A percentile compares a stretch with the other conserved stretches of the same genome.
These are phyloP conservation scores for Penicillium herquei DNA, from an alignment of 495 filamentous ascomycete species.

Conservation along the genomic window DNA sequence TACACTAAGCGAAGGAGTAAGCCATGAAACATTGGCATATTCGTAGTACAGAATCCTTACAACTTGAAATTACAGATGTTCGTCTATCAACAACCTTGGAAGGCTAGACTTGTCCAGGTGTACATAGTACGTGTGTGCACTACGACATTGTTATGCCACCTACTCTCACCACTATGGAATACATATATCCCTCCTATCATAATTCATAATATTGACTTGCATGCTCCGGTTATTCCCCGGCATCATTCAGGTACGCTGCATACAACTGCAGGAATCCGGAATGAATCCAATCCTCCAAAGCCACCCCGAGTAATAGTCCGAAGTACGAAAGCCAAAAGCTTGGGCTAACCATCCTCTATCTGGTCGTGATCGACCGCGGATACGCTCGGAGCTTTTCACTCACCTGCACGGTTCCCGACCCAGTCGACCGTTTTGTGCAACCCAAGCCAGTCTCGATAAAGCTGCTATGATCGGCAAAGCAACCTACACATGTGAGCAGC, in stretches of 20 bases:
- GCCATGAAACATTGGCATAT: no score
- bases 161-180: no score
- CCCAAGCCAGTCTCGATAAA: neutral
- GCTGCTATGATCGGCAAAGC: neutral
- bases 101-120: no score
- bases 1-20: no score
- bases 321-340: neutral
- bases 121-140: no score
- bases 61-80: no score
- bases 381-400: conserved; percentile 1
- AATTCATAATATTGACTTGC: neutral
- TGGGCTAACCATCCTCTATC: neutral
- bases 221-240: neutral
- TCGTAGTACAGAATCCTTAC: no score
- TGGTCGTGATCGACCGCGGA: neutral
- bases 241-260: neutral
- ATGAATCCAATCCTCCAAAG: neutral
- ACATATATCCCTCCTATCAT: no score
- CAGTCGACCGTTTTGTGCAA: neutral
- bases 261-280: conserved; percentile 11
- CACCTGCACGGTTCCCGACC: neutral
- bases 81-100: no score
- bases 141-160: no score
- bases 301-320: neutral
- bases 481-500: neutral